Conservation (phyloP, 1,284 basidiomycete species). For the Xerocomus amazonicus region DNA sequence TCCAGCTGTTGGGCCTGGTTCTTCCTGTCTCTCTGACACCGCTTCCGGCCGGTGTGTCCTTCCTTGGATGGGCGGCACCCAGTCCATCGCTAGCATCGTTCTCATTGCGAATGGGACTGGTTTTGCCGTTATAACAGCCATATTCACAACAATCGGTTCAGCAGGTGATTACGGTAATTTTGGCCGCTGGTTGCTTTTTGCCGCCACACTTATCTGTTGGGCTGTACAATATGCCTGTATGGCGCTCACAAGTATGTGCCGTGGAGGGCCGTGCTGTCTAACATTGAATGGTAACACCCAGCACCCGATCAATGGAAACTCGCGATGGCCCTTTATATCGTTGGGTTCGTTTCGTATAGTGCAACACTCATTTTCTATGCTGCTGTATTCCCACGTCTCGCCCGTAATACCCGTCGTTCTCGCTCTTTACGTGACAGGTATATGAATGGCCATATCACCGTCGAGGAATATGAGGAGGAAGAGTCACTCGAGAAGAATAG, state of each 20-base stretch:
- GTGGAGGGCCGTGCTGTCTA: too few species aligned
- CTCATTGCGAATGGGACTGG: conserved; percentile 72
- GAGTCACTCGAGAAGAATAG: conserved; percentile 82
- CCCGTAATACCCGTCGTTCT: conserved; percentile 72
- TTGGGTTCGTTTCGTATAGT: conserved; percentile 74
- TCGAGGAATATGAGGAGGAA: conserved; percentile 67
- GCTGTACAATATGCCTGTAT: conserved; percentile 76
- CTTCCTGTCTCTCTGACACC: conserved; percentile 50
- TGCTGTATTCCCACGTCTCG: conserved; percentile 78
- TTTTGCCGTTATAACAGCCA: conserved; percentile 75
- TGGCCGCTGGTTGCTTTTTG: conserved; percentile 73
- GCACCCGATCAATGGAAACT: conserved; percentile 68
- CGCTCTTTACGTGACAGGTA: conserved; percentile 56
- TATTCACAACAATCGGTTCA: conserved; percentile 81
- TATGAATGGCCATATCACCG: conserved; percentile 53
- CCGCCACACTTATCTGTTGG: conserved; percentile 74
- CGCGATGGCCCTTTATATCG: conserved; percentile 78
- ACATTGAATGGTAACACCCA: conserved; percentile 19
- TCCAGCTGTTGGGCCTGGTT: conserved; percentile 60
- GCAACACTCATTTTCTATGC: conserved; percentile 81
- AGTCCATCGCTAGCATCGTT: conserved; percentile 70
- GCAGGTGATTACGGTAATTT: conserved; percentile 80
- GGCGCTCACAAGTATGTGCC: conserved; percentile 56
- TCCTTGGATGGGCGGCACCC: conserved; percentile 67
- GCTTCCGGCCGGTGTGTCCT: conserved; percentile 72